Percentiles rank a stretch among this genome's conserved stretches.
phyloP scores from a whole-genome alignment of 2,329 filamentous ascomycete species.

The Penicillium glabrum region DNA sequence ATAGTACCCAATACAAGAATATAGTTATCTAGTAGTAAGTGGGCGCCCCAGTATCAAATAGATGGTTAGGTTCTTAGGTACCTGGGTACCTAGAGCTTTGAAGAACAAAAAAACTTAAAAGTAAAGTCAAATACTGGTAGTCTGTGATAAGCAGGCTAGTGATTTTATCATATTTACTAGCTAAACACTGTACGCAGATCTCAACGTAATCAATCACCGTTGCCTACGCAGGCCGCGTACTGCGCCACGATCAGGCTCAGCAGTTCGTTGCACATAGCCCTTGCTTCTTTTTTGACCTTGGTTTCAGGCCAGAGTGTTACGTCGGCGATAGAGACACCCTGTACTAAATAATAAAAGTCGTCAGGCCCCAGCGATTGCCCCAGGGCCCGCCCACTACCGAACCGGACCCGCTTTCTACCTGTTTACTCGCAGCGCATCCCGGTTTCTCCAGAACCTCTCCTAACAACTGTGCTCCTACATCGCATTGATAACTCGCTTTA shows the following conservation, averaged over 20 bases:
- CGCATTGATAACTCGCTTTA: background rate
- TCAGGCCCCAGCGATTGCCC: slow-evolving; percentile 4
- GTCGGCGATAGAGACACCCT: background rate
- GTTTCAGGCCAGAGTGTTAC: slow-evolving; percentile 5
- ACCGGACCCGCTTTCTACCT: slow-evolving; percentile 12
- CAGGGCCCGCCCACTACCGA: slow-evolving; percentile 7
- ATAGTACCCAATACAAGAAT: too few species aligned
- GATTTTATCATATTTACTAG: background rate
- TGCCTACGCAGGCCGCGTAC: slow-evolving; percentile 16
- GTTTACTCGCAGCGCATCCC: slow-evolving; percentile 13
- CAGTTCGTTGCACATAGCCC: slow-evolving; percentile 11
- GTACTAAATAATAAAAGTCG: background rate
- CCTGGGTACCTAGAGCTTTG: too few species aligned
- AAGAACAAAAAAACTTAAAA: too few species aligned
- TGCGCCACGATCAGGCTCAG: slow-evolving; percentile 22
- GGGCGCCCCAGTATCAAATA: too few species aligned
- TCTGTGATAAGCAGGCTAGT: background rate
- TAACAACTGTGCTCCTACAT: background rate
- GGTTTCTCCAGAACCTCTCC: background rate
- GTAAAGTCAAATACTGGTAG: too few species aligned
- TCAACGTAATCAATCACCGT: slow-evolving; percentile 7
- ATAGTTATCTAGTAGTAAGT: too few species aligned
- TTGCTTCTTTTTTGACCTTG: slow-evolving; percentile 12
- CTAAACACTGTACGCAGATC: slow-evolving; percentile 8
- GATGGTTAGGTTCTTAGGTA: too few species aligned